Conservation (phyloP, 345 rosid genomes). For the Anacardium occidentale region DNA sequence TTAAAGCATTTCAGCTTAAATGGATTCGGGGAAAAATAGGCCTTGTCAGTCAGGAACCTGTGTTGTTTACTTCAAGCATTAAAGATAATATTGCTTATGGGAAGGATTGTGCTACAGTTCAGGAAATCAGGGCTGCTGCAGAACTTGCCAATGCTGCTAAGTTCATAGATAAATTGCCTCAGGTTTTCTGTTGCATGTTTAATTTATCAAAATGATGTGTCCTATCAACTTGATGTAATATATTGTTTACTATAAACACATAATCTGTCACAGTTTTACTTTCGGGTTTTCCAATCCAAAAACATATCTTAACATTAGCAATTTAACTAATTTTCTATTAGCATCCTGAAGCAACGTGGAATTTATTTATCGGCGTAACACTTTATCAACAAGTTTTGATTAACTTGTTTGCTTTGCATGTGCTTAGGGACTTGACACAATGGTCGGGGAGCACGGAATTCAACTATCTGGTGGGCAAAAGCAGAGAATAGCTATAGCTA, state of each 20-base stretch:
- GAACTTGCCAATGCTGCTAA: slow-evolving; percentile 48
- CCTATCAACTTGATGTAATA: neutral
- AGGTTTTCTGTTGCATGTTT: slow-evolving; percentile 22
- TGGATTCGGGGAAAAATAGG: slow-evolving; percentile 49
- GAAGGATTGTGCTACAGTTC: slow-evolving; percentile 34
- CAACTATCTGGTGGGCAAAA: slow-evolving; percentile 35
- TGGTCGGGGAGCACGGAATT: slow-evolving; percentile 30
- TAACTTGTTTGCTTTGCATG: neutral
- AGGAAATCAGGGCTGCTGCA: slow-evolving; percentile 39
- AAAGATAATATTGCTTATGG: slow-evolving; percentile 45
- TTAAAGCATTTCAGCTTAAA: slow-evolving; percentile 40
- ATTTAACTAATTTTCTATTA: no score
- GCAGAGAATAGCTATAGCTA: slow-evolving; percentile 31
- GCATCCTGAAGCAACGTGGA: no score
- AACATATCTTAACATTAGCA: no score
- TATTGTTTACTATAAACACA: no score
- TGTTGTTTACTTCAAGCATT: slow-evolving; percentile 41
- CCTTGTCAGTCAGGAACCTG: slow-evolving; percentile 54
- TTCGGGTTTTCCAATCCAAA: no score
- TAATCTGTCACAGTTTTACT: no score
- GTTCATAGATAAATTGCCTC: slow-evolving; percentile 46
- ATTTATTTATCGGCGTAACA: no score
- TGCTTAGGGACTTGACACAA: slow-evolving; percentile 24
- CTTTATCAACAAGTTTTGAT: no score
- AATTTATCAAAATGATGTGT: neutral